A percentile compares a stretch with the other conserved stretches of the same genome.
Conservation (phyloP, 2,329 filamentous ascomycete genomes). For the Tolypocladium paradoxum region DNA sequence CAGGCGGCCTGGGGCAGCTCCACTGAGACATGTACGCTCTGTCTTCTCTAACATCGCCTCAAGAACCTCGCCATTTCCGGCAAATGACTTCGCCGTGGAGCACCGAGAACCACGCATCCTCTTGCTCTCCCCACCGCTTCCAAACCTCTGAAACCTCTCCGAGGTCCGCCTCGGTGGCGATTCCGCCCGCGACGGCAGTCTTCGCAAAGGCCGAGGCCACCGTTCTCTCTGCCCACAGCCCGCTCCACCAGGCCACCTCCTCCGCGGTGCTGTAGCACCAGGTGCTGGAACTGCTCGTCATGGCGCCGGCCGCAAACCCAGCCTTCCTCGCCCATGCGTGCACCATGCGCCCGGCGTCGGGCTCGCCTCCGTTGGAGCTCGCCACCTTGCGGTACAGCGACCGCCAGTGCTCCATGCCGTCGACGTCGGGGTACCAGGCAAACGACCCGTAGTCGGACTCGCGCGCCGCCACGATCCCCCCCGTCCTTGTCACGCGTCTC, state of each 20-base stretch:
- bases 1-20: not conserved
- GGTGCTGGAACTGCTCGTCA: slow-evolving; percentile 8
- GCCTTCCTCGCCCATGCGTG: slow-evolving; percentile 11
- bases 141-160: slow-evolving; percentile 1
- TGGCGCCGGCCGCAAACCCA: slow-evolving; percentile 6
- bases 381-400: slow-evolving; percentile 8
- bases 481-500: slow-evolving; percentile 26
- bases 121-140: slow-evolving; percentile 4
- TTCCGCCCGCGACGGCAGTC: slow-evolving; percentile 5
- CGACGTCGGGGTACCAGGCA: slow-evolving; percentile 12
- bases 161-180: slow-evolving; percentile 12
- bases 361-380: slow-evolving; percentile 8
- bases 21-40: too few relatives aligned
- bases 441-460: slow-evolving; percentile 11
- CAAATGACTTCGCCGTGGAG: slow-evolving; percentile 8
- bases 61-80: not conserved
- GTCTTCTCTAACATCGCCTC: too few relatives aligned
- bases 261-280: slow-evolving; percentile 12
- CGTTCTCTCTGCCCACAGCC: slow-evolving; percentile 10
- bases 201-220: slow-evolving; percentile 9
- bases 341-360: slow-evolving; percentile 11
- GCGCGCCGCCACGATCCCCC: slow-evolving; percentile 26
- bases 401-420: slow-evolving; percentile 9
- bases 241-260: slow-evolving; percentile 12
- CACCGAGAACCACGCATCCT: slow-evolving; percentile 8